phyloP scores from a whole-genome alignment of 1,139 yeast species.

The Candida sp. region DNA sequence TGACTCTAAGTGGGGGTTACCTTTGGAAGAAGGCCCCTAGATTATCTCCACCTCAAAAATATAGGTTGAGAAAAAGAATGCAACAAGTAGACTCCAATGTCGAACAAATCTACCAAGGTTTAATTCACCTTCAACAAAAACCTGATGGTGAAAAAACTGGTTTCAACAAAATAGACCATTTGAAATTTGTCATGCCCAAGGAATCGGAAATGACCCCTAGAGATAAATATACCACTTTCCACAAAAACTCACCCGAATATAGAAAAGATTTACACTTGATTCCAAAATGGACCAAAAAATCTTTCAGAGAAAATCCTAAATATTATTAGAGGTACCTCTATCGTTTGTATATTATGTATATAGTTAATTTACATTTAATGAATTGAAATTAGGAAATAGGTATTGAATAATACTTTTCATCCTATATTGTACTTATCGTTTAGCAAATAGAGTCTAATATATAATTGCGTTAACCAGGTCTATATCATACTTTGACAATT shows the following conservation, averaged over 20 bases:
- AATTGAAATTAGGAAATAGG: no score
- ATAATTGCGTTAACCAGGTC: no score
- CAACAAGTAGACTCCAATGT: conserved; percentile 78
- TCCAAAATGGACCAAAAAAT: conserved; percentile 87
- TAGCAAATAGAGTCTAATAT: no score
- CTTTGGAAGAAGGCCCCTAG: conserved; percentile 73
- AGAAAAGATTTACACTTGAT: conserved; percentile 85
- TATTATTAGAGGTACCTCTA: conserved; percentile 46
- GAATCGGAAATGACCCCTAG: conserved; percentile 74
- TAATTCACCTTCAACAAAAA: conserved; percentile 21
- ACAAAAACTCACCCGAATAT: conserved; percentile 69
- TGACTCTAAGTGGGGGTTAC: conserved; percentile 71
- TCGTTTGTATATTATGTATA: background rate
- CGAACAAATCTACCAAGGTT: conserved; percentile 63
- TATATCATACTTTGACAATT: no score
- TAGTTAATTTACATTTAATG: no score
- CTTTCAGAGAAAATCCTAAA: conserved; percentile 78
- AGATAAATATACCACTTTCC: conserved; percentile 88
- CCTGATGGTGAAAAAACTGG: conserved; percentile 39
- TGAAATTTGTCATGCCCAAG: conserved; percentile 63
- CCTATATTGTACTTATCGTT: no score
- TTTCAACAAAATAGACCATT: conserved; percentile 50
- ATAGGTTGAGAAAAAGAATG: conserved; percentile 80
- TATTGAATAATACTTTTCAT: no score
- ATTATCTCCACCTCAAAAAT: conserved; percentile 78